Conservation (phyloP, 306 rosid genomes). For the Lotus japonicus region DNA sequence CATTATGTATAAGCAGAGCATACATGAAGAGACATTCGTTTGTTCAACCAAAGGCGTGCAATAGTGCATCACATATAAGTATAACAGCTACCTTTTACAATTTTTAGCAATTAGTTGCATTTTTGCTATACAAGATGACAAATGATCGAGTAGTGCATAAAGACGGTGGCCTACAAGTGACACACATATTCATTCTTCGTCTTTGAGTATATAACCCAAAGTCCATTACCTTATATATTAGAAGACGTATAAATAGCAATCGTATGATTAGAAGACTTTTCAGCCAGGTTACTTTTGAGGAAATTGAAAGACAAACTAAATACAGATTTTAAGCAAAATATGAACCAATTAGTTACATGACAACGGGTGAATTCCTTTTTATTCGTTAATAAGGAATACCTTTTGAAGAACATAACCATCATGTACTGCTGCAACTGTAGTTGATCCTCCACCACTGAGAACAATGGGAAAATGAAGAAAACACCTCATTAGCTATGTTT, state of each 20-base stretch:
- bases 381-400: slow-evolving; percentile 37
- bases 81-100: not conserved
- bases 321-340: not conserved
- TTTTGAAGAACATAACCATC: slow-evolving; percentile 98
- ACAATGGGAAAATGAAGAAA: slow-evolving; percentile 11
- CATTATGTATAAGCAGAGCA: slow-evolving; percentile 1
- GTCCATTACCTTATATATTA: not conserved
- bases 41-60: not conserved
- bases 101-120: not conserved
- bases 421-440: slow-evolving; percentile 94
- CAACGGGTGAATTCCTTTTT: not conserved
- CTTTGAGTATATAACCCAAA: not conserved
- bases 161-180: not conserved
- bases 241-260: not conserved
- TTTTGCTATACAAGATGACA: not conserved
- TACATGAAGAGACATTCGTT: not conserved
- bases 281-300: not conserved
- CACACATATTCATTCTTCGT: not conserved
- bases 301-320: slow-evolving; percentile 17
- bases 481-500: slow-evolving; percentile 23
- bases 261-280: not conserved
- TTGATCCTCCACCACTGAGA: slow-evolving; percentile 94
- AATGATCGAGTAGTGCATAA: not conserved
- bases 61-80: not conserved
- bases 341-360: slow-evolving; percentile 11